These are phyloP conservation scores for Aspergillus pseudotamarii DNA, from an alignment of 2,329 filamentous ascomycete genomes.

Conservation along the genomic window DNA sequence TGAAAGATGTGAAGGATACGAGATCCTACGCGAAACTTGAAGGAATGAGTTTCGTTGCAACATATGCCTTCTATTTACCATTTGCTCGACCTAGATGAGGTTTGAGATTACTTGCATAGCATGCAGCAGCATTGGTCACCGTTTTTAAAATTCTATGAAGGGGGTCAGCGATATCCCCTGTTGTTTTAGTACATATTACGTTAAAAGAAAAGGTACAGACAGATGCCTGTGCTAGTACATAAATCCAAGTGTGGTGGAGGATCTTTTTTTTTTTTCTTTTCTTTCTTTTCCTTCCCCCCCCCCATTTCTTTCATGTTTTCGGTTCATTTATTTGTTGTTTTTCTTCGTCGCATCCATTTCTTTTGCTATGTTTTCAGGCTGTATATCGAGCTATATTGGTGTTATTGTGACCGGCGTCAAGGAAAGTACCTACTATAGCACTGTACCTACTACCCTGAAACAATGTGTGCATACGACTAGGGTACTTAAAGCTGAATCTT, in stretches of 20 bases:
- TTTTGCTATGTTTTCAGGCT: background rate
- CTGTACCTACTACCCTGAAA: background rate
- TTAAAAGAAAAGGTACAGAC: background rate
- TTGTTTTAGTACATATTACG: slow-evolving; percentile 5
- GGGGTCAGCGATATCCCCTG: background rate
- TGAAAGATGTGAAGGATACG: slow-evolving; percentile 64
- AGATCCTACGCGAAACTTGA: slow-evolving; percentile 46
- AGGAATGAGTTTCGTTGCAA: background rate
- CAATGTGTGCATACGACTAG: background rate
- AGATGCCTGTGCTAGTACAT: background rate
- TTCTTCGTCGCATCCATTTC: background rate
- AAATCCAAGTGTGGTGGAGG: background rate
- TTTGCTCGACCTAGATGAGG: background rate
- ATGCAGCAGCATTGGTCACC: background rate
- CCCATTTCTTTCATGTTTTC: background rate
- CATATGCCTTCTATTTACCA: background rate
- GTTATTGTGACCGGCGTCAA: background rate
- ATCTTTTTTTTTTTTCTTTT: background rate
- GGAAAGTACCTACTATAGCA: background rate
- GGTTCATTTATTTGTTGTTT: background rate
- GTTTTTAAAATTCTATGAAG: background rate
- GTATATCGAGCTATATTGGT: background rate
- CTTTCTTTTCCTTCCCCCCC: background rate
- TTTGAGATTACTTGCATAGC: background rate
- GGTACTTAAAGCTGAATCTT: background rate